These are phyloP conservation scores for Phytomonas sp. DNA, from an alignment of 208 protist genomes.

Conservation along the genomic window DNA sequence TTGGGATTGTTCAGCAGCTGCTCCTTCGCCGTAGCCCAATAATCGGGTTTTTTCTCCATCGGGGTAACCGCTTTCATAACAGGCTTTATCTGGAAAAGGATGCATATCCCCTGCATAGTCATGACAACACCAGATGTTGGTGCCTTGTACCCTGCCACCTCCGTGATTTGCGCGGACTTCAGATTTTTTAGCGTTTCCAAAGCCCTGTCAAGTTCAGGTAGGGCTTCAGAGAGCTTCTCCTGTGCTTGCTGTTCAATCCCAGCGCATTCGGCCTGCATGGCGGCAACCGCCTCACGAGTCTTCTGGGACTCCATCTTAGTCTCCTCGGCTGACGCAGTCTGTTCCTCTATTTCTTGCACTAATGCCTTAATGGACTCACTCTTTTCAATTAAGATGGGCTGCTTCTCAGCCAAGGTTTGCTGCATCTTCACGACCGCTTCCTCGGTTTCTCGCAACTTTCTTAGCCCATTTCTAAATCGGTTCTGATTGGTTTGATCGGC, in stretches of 20 bases:
- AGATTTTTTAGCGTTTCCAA: constrained; percentile 93
- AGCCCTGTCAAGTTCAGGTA: constrained; percentile 96
- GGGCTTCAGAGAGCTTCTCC: constrained; percentile 91
- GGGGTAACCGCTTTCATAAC: constrained; percentile 92
- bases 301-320: constrained; percentile 86
- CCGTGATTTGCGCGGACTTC: constrained; percentile 94
- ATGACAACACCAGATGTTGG: constrained; percentile 94
- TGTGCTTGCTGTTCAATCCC: constrained; percentile 93
- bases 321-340: constrained; percentile 91
- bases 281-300: constrained; percentile 89
- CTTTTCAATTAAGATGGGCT: constrained; percentile 94
- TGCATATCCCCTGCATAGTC: constrained; percentile 97
- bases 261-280: constrained; percentile 91
- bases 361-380: constrained; percentile 91
- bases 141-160: constrained; percentile 94
- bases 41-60: constrained; percentile 95
- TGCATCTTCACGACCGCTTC: constrained; percentile 91
- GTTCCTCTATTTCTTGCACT: constrained; percentile 89
- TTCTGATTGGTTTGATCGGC: constrained; percentile 71
- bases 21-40: constrained; percentile 92
- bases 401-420: constrained; percentile 89
- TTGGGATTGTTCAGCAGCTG: constrained; percentile 90
- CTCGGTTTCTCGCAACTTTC: constrained; percentile 92
- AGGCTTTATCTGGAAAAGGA: constrained; percentile 95
- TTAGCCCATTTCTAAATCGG: constrained; percentile 91